Percentiles rank a stretch among this genome's conserved stretches.
Evolutionary conservation across 2,329 filamentous ascomycete species (phyloP).

Genomic region (Fusarium buxicola): DNA sequence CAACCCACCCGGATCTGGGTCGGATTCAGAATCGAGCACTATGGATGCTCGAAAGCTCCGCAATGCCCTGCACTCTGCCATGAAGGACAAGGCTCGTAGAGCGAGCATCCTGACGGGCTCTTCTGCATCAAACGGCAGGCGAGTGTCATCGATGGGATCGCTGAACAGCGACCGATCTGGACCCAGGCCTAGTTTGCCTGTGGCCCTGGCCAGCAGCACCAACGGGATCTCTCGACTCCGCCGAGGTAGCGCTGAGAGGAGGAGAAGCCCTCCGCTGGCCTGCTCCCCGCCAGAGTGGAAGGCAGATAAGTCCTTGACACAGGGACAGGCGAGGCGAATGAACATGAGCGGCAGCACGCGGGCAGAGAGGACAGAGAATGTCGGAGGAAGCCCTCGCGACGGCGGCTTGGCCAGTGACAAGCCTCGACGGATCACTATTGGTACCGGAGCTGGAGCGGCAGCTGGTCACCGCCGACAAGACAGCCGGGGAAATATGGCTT

Average conservation of each 20-base stretch:
- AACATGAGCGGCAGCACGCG: conserved; percentile 60
- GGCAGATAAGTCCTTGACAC: conserved; percentile 58
- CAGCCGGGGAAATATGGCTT: conserved; percentile 44
- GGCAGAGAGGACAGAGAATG: conserved; percentile 47
- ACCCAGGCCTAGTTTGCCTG: conserved; percentile 53
- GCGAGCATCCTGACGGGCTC: conserved; percentile 54
- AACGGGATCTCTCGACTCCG: conserved; percentile 68
- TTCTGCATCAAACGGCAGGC: conserved; percentile 52
- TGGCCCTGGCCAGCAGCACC: conserved; percentile 59
- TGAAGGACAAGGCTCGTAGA: conserved; percentile 58
- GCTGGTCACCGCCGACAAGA: conserved; percentile 48
- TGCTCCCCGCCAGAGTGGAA: conserved; percentile 61
- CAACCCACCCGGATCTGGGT: conserved; percentile 60
- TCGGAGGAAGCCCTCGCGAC: conserved; percentile 42
- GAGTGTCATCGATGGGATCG: conserved; percentile 60
- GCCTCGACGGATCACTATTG: conserved; percentile 54
- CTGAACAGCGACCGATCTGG: conserved; percentile 45
- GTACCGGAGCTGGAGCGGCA: conserved; percentile 44
- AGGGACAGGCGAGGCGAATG: conserved; percentile 69
- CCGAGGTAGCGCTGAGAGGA: conserved; percentile 62
- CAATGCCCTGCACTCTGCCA: conserved; percentile 65
- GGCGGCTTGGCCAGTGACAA: conserved; percentile 40
- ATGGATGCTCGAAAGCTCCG: conserved; percentile 67
- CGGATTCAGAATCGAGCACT: conserved; percentile 62
- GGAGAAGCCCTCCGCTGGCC: conserved; percentile 64